phyloP scores from a whole-genome alignment of 2,329 filamentous ascomycete species.

The Sclerotinia nivalis region DNA sequence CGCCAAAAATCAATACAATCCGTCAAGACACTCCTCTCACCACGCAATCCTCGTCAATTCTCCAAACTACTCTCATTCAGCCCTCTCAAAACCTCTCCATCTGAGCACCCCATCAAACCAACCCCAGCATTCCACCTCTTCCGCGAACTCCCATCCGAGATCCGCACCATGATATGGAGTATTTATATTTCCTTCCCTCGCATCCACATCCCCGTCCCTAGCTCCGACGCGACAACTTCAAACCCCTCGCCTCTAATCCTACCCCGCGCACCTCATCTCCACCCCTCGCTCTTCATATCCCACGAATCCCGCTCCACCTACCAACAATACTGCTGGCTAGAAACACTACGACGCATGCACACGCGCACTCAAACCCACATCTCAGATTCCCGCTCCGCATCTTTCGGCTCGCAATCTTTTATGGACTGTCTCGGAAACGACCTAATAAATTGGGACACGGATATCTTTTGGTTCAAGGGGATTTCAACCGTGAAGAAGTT shows the following conservation, averaged over 20 bases:
- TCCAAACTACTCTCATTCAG: neutral
- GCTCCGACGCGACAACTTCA: neutral
- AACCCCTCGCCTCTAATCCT: conserved; percentile 11
- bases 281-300: conserved; percentile 3
- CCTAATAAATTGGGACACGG: neutral
- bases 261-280: neutral
- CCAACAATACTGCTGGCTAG: conserved; percentile 5
- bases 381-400: neutral
- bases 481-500: conserved; percentile 7
- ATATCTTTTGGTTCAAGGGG: conserved; percentile 19
- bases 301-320: conserved; percentile 15
- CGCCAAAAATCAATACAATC: neutral
- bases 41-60: neutral
- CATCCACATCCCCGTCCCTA: neutral
- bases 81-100: neutral
- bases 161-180: neutral
- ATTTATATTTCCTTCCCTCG: conserved; percentile 8
- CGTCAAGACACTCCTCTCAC: conserved; percentile 1
- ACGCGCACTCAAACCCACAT: neutral
- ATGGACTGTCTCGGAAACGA: neutral
- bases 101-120: neutral
- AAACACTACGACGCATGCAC: neutral
- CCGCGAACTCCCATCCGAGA: conserved; percentile 16
- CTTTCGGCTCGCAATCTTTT: neutral
- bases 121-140: conserved; percentile 9